A percentile compares a stretch with the other conserved stretches of the same genome.
Evolutionary conservation across 2,329 filamentous ascomycete genomes (phyloP).

Genomic region (Colletotrichum brevisporum): DNA sequence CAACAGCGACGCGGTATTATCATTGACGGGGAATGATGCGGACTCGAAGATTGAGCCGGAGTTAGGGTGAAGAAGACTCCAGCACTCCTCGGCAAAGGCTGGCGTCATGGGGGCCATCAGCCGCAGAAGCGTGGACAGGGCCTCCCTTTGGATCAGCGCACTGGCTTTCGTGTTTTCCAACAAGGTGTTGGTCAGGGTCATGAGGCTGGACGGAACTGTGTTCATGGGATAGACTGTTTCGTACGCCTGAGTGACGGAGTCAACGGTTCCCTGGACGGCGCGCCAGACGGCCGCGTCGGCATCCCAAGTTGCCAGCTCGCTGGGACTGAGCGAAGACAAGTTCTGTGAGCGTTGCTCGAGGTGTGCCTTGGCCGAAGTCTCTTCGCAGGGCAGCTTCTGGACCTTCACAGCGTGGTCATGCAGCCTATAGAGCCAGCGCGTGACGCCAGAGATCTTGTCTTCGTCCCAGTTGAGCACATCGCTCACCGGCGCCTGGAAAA

Average conservation of each 20-base stretch:
- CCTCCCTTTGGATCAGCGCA: conserved; percentile 61
- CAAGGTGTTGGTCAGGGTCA: conserved; percentile 82
- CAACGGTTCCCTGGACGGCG: conserved; percentile 76
- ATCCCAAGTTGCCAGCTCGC: conserved; percentile 52
- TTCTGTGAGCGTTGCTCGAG: conserved; percentile 53
- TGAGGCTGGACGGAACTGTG: conserved; percentile 86
- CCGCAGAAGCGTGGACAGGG: conserved; percentile 71
- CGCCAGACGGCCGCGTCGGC: conserved; percentile 71
- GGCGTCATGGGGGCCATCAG: conserved; percentile 86
- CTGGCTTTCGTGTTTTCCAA: conserved; percentile 60
- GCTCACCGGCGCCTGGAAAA: conserved; percentile 88
- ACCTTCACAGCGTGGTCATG: conserved; percentile 67
- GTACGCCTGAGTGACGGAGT: conserved; percentile 77
- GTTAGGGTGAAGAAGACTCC: conserved; percentile 69
- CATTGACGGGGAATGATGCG: conserved; percentile 71
- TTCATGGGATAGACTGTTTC: conserved; percentile 83
- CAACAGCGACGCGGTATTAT: conserved; percentile 65
- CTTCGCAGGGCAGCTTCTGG: conserved; percentile 34
- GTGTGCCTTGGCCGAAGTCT: conserved; percentile 46
- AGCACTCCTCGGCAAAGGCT: conserved; percentile 85
- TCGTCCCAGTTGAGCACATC: conserved; percentile 93
- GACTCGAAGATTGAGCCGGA: conserved; percentile 57
- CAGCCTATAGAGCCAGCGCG: conserved; percentile 82
- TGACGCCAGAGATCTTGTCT: conserved; percentile 83
- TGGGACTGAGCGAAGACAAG: conserved; percentile 48